A percentile compares a stretch with the other conserved stretches of the same genome.
phyloP scores from a whole-genome alignment of 2,329 filamentous ascomycete species.

The Ilyonectria mors-panacis region DNA sequence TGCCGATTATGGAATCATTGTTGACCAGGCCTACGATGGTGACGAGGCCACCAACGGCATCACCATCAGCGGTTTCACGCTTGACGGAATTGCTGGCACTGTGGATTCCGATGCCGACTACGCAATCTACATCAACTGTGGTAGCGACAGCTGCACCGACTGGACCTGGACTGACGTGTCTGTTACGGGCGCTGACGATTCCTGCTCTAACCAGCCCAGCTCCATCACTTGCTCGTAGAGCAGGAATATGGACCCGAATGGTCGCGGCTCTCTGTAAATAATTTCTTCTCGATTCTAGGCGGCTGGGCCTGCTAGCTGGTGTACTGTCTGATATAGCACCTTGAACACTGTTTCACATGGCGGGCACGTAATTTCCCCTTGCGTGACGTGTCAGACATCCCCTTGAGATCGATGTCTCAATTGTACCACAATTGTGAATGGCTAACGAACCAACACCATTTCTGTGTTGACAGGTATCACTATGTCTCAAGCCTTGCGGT shows the following conservation, averaged over 20 bases:
- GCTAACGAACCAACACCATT: no score
- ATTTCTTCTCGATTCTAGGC: not conserved
- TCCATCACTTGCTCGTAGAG: constrained; percentile 18
- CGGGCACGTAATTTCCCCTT: not conserved
- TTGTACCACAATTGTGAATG: no score
- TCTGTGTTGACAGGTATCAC: no score
- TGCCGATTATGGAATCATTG: constrained; percentile 26
- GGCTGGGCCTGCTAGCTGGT: constrained; percentile 2
- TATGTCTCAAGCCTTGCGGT: no score
- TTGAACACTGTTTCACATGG: not conserved
- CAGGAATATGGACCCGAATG: not conserved
- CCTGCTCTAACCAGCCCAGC: constrained; percentile 31
- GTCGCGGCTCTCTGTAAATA: constrained; percentile 5
- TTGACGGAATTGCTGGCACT: constrained; percentile 19
- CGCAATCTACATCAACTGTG: constrained; percentile 30
- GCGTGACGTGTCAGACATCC: not conserved
- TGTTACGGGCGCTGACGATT: constrained; percentile 21
- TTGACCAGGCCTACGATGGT: constrained; percentile 30
- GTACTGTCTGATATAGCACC: not conserved
- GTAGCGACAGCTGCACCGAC: constrained; percentile 28
- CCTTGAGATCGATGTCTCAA: no score
- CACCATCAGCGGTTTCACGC: constrained; percentile 21
- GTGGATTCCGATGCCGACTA: constrained; percentile 26
- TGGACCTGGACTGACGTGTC: constrained; percentile 30
- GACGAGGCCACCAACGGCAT: constrained; percentile 28